Evolutionary conservation across 371 early-diverging fungal species (phyloP).

Genomic region (Dichotomocladium elegans): DNA sequence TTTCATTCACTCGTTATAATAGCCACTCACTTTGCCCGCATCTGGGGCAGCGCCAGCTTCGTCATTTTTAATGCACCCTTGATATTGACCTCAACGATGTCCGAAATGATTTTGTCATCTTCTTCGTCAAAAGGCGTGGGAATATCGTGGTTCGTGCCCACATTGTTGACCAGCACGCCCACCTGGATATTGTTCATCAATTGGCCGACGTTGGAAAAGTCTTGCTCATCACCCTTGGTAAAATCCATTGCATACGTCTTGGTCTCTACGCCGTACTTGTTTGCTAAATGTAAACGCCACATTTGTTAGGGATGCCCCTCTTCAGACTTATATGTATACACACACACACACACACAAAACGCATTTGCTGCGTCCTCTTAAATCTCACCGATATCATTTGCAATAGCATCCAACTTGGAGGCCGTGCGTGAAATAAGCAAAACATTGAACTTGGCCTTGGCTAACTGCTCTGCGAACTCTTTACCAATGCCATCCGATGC

Average conservation of each 20-base stretch:
- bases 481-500: constrained; percentile 98
- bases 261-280: constrained; percentile 62
- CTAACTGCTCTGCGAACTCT: constrained; percentile 90
- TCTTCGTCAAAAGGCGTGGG: constrained; percentile 85
- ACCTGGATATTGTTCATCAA: constrained; percentile 57
- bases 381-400: constrained; percentile 62
- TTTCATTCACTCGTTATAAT: neutral
- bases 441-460: constrained; percentile 82
- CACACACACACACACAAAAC: neutral
- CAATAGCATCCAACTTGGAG: constrained; percentile 80
- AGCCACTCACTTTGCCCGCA: constrained; percentile 57
- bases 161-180: constrained; percentile 87
- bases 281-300: constrained; percentile 8
- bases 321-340: too few relatives aligned
- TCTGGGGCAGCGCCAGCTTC: constrained; percentile 74
- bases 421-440: constrained; percentile 85
- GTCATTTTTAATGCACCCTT: constrained; percentile 83
- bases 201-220: constrained; percentile 66
- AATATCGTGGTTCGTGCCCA: constrained; percentile 86
- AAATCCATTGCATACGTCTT: constrained; percentile 85
- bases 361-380: neutral
- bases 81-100: constrained; percentile 89
- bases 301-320: neutral
- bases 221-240: constrained; percentile 54
- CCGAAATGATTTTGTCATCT: constrained; percentile 55